Evolutionary conservation across 2,329 filamentous ascomycete species (phyloP).

Genomic region (Cephalotrichum gorgonifer): DNA sequence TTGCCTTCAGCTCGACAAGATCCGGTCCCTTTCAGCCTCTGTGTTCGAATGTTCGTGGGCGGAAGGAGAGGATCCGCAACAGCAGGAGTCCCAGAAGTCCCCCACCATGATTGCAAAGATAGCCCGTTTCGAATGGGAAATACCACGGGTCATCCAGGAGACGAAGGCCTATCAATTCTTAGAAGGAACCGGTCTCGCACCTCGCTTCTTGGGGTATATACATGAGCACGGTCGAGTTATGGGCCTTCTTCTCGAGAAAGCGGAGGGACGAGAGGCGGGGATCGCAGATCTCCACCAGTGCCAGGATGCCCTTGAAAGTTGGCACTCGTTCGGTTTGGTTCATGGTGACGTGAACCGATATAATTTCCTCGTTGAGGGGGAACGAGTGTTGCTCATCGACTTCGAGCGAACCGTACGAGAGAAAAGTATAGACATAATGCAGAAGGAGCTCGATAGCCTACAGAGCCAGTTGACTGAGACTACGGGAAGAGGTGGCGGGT

Average conservation of each 20-base stretch:
- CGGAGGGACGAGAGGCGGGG: conserved; percentile 18
- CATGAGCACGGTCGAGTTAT: conserved; percentile 22
- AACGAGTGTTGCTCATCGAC: conserved; percentile 18
- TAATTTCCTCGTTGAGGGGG: conserved; percentile 22
- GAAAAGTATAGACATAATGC: conserved; percentile 13
- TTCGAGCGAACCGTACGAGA: conserved; percentile 17
- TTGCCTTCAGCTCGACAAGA: too few relatives aligned
- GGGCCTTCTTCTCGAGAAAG: conserved; percentile 22
- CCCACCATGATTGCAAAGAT: conserved; percentile 18
- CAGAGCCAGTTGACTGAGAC: conserved; percentile 17
- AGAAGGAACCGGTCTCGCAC: conserved; percentile 15
- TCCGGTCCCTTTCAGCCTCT: too few relatives aligned
- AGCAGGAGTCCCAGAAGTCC: conserved; percentile 6
- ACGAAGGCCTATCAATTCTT: conserved; percentile 16
- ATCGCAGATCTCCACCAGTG: conserved; percentile 17
- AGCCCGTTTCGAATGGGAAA: conserved; percentile 19
- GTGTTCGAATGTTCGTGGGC: too few relatives aligned
- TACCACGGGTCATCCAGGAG: conserved; percentile 18
- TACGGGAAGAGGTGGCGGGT: conserved; percentile 15
- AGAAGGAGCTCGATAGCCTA: conserved; percentile 17
- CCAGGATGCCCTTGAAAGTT: conserved; percentile 13
- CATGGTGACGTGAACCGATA: conserved; percentile 26
- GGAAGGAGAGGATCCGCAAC: too few relatives aligned
- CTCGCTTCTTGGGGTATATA: conserved; percentile 23
- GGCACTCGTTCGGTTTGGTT: conserved; percentile 18